phyloP scores from a whole-genome alignment of 1,139 yeast species.

The Kodamaea sp. region DNA sequence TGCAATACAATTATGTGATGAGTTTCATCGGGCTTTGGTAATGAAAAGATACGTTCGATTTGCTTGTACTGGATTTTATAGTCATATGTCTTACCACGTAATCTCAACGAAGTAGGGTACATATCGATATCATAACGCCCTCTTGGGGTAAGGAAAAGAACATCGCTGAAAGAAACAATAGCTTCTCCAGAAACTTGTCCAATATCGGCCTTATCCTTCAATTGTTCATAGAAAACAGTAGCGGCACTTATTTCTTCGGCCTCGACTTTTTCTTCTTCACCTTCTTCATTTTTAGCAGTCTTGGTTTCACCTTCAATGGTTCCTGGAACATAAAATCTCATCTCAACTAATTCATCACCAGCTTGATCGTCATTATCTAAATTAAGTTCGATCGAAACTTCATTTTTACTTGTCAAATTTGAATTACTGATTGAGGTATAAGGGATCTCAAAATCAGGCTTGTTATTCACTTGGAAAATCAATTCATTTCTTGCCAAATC shows the following conservation, averaged over 20 bases:
- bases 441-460: constrained; percentile 90
- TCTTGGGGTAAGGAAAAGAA: constrained; percentile 91
- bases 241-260: constrained; percentile 73
- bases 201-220: constrained; percentile 92
- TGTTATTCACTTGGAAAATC: constrained; percentile 79
- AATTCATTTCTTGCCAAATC: constrained; percentile 91
- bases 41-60: constrained; percentile 82
- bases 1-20: constrained; percentile 86
- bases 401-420: constrained; percentile 90
- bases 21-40: constrained; percentile 92
- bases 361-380: constrained; percentile 60
- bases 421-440: constrained; percentile 77
- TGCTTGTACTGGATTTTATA: constrained; percentile 91
- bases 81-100: constrained; percentile 97
- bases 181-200: constrained; percentile 96
- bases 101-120: constrained; percentile 81
- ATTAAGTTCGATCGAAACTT: constrained; percentile 86
- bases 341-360: constrained; percentile 94
- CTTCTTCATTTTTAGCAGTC: constrained; percentile 32
- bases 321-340: constrained; percentile 92
- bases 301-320: constrained; percentile 48
- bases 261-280: constrained; percentile 21
- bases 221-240: constrained; percentile 78
- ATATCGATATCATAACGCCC: constrained; percentile 97
- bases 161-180: constrained; percentile 90